A percentile compares a stretch with the other conserved stretches of the same genome.
These are phyloP conservation scores for Phyllosticta paracitricarpa DNA, from an alignment of 2,329 filamentous ascomycete species.

Conservation along the genomic window DNA sequence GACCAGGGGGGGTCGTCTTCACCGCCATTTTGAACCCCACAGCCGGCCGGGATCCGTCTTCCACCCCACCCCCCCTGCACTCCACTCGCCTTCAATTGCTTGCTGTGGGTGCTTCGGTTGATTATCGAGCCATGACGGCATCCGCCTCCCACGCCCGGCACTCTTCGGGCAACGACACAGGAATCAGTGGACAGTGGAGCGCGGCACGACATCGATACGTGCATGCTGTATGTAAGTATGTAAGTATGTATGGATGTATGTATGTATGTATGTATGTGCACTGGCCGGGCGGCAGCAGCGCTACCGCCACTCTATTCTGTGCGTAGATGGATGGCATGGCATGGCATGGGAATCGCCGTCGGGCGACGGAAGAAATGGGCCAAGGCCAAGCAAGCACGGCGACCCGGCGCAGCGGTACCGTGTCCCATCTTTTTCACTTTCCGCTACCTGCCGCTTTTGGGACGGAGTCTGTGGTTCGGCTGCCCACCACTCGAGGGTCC, in stretches of 20 bases:
- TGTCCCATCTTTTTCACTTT: not conserved
- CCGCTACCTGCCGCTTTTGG: not conserved
- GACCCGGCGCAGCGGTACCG: not conserved
- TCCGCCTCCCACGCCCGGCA: conserved; percentile 2
- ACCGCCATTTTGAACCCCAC: conserved; percentile 11
- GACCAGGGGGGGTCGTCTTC: conserved; percentile 2
- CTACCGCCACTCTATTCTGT: not conserved
- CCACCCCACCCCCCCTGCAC: conserved; percentile 3
- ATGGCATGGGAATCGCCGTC: not conserved
- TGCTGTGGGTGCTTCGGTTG: not conserved
- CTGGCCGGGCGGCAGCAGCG: not conserved
- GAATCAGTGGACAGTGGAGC: conserved; percentile 3
- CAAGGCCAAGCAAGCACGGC: not conserved
- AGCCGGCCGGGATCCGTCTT: conserved; percentile 2
- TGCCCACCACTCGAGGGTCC: not conserved
- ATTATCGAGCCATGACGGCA: not conserved
- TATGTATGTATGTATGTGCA: conserved; percentile 1
- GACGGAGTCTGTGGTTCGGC: not conserved
- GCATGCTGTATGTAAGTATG: not conserved
- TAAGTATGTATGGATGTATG: too few relatives aligned
- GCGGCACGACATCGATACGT: conserved; percentile 10
- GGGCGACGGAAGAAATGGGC: not conserved
- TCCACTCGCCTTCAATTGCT: too few relatives aligned
- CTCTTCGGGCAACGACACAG: not conserved
- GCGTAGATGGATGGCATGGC: not conserved